Evolutionary conservation across 352 stramenopile species (phyloP), one percentile per base, ranked within the genome.

Genomic region (Pythium dissimile): DNA sequence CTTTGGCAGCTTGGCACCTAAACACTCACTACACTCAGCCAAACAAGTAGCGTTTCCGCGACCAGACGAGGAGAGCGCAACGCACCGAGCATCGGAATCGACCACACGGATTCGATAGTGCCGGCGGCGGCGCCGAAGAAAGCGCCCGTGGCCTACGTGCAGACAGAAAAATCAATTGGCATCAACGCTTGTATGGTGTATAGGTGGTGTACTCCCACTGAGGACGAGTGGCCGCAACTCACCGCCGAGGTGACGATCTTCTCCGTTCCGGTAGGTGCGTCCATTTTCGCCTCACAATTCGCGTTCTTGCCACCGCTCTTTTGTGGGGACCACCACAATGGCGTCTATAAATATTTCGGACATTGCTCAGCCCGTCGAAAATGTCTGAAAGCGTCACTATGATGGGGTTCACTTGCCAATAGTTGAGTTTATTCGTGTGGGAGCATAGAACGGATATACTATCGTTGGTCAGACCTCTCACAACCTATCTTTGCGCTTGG

Each of bases 401-500:
- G 1, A 1, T 23, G 44, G 32, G 43, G n/a, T 50, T 13, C 7
- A 27, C 20, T 30, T 13, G 2, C 3, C 1, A 44, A 42, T 54
- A 15, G 42, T 10, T 10, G 41, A 49, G 46, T 21, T 67, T 61
- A 26, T 63, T 16, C 76, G 79, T 74, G 46, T n/a, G 77, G 72
- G 58, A 1, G 0, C 2, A 10, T n/a, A 3, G 0, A 1, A 1
- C 7, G 53, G 20, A 56, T 54, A 71, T 70, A 80, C 23, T 62
- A 42, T 47, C 31, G 6, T 6, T n/a, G 1, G 5, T 11, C 15
- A 0, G 0, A 13, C 31, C 26, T 20, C 12, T 12, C 1, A 12
- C 12, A 0, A 8, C 0, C 3, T 49, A 92, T 95, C 86, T 95
- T 95, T 95, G 86, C 84, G 86, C 86, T 94, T 95, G 86, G 86